Percentiles rank a stretch among this genome's conserved stretches.
phyloP scores from a whole-genome alignment of 768 basidiomycete species.

The Aureoboletus auriporus region DNA sequence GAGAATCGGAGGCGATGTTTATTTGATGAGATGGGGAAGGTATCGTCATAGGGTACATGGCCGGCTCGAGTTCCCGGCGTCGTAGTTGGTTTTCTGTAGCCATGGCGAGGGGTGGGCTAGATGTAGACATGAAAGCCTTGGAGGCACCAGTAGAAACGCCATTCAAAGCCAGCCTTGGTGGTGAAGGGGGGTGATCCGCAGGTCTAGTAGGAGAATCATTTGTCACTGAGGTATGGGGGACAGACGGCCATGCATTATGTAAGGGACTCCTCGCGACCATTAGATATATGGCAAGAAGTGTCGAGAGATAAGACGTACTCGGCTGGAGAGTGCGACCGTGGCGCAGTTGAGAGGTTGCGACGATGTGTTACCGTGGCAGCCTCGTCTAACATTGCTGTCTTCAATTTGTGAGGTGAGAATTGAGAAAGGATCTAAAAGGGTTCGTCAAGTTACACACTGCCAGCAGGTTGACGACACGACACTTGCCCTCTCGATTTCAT shows the following conservation, averaged over 20 bases:
- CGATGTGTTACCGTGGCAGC: constrained; percentile 19
- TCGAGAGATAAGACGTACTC: constrained; percentile 19
- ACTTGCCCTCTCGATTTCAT: constrained; percentile 71
- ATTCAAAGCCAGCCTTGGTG: constrained; percentile 63
- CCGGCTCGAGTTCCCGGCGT: constrained; percentile 51
- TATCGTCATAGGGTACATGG: constrained; percentile 40
- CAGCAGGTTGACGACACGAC: constrained; percentile 16
- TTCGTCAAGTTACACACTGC: constrained; percentile 8
- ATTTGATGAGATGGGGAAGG: constrained; percentile 24
- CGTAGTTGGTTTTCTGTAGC: constrained; percentile 46
- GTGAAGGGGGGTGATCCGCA: constrained; percentile 40
- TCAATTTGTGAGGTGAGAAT: constrained; percentile 53
- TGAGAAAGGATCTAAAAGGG: constrained; percentile 53
- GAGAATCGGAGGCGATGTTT: constrained; percentile 39
- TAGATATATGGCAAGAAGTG: constrained; percentile 5
- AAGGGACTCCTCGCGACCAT: constrained; percentile 2
- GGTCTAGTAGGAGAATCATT: constrained; percentile 17
- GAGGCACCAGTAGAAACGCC: constrained; percentile 64
- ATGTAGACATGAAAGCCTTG: constrained; percentile 36
- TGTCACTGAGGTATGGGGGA: constrained; percentile 39
- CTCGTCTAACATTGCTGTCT: constrained; percentile 17
- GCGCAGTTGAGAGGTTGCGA: constrained; percentile 11
- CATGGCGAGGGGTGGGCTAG: constrained; percentile 16
- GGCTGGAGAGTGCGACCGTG: constrained; percentile 8
- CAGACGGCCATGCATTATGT: constrained; percentile 39